Percentiles rank a stretch among this genome's conserved stretches.
Conservation (phyloP, 306 rosid genomes). For the Glycine soja region DNA sequence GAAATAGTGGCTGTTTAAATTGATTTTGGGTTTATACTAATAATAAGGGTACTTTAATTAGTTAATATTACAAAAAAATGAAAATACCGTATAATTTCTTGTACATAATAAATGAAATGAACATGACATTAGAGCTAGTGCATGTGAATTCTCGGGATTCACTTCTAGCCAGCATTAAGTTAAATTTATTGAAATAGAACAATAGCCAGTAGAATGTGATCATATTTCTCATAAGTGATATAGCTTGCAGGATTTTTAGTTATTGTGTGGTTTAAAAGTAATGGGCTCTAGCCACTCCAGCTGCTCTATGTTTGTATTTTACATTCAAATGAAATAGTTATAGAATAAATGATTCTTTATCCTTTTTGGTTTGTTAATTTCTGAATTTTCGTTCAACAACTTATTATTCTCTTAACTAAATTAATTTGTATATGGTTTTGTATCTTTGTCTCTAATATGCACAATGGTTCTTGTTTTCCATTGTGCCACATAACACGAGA, state of each 20-base stretch:
- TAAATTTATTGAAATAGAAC: neutral
- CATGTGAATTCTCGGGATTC: neutral
- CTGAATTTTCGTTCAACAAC: neutral
- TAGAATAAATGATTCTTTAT: constrained; percentile 25
- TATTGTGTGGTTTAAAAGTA: constrained; percentile 3
- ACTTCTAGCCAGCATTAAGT: neutral
- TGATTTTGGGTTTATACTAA: constrained; percentile 11
- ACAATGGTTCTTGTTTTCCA: too few relatives aligned
- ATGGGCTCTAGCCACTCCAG: constrained; percentile 10
- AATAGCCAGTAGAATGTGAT: constrained; percentile 13
- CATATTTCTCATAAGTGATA: neutral
- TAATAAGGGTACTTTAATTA: constrained; percentile 9
- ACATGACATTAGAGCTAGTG: constrained; percentile 16
- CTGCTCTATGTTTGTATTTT: constrained; percentile 23
- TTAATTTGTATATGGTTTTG: neutral
- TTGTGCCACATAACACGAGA: neutral
- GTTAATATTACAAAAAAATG: neutral
- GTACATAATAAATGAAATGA: constrained; percentile 27
- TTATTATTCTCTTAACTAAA: neutral
- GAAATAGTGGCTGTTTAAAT: constrained; percentile 53
- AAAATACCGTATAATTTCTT: neutral
- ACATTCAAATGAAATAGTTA: neutral
- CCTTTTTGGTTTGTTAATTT: constrained; percentile 10
- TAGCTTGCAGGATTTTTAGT: constrained; percentile 10
- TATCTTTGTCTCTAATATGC: too few relatives aligned